Evolutionary conservation across 129 eudicot genomes (phyloP), one percentile per base, ranked within the genome.

Genomic region (Artemisia argyi): DNA sequence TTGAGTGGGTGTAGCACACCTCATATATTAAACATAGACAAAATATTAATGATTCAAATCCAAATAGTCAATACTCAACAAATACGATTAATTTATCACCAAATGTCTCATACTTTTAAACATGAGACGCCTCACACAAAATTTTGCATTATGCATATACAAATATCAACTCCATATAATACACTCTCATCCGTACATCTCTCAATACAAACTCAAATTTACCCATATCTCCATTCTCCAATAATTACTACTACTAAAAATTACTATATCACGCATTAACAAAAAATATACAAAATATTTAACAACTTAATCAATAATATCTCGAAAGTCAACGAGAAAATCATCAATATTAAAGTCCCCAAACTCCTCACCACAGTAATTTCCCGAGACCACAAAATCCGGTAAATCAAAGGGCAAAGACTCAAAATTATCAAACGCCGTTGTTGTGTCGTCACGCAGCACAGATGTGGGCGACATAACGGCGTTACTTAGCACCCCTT

Each of bases 401-500:
- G 89, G 82, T 73, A 79, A 67, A 52, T 56, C 56, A 26, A 84
- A 73, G 71, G 85, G 75, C 80, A 80, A 15, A 7, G 76, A 84
- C 18, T 69, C 39, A 59, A 82, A 52, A 10, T 76, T 65, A 0
- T 61, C 76, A 44, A 85, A 82, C 79, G 81, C 28, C 79, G 88
- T 57, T 28, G 88, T 57, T 28, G 71, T 76, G 79, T 57, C 44
- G 11, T 32, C 62, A 8, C 74, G 79, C 61, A 88, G 79, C 39
- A 85, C 95, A 13, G 95, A 88, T 68, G 90, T 85, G 10, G 95
- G 95, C 9, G 95, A 88, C 81, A 76, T 65, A 64, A 53, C 74
- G 30, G 59, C 74, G 82, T 71, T 78, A 22, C 6, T 61, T 9
- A 65, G 11, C 24, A 20, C 16, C 17, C 44, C 79, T 30, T 68